Evolutionary conservation across 2,329 filamentous ascomycete genomes (phyloP).

Genomic region (Hypoxylon sp.): DNA sequence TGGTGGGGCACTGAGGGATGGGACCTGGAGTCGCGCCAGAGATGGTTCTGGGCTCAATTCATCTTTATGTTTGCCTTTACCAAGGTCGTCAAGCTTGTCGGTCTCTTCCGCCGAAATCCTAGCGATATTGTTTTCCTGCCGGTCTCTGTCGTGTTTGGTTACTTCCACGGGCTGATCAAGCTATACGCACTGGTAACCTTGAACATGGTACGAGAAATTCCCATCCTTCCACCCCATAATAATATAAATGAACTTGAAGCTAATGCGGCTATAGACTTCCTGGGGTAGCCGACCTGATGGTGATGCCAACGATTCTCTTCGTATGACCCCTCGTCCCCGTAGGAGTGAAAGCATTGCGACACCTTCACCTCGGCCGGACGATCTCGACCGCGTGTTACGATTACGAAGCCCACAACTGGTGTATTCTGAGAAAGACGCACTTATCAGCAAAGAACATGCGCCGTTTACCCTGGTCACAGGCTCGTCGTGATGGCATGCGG

Average conservation of each 20-base stretch:
- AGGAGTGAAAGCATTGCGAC: slow-evolving; percentile 50
- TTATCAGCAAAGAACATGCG: slow-evolving; percentile 30
- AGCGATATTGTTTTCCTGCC: slow-evolving; percentile 81
- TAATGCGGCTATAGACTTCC: slow-evolving; percentile 72
- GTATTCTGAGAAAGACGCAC: slow-evolving; percentile 40
- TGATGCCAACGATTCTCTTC: slow-evolving; percentile 80
- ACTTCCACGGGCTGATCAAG: slow-evolving; percentile 93
- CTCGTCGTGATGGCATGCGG: slow-evolving; percentile 22
- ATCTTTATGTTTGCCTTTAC: slow-evolving; percentile 82
- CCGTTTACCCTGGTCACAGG: slow-evolving; percentile 36
- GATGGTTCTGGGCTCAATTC: slow-evolving; percentile 68
- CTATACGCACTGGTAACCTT: slow-evolving; percentile 85
- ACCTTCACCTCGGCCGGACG: slow-evolving; percentile 45
- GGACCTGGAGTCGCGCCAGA: slow-evolving; percentile 60
- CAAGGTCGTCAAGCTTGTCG: slow-evolving; percentile 90
- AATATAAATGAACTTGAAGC: too few relatives aligned
- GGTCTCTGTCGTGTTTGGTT: slow-evolving; percentile 89
- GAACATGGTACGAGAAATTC: slow-evolving; percentile 70
- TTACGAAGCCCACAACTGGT: slow-evolving; percentile 19
- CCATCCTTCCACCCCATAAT: slow-evolving; percentile 3
- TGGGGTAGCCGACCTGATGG: slow-evolving; percentile 95
- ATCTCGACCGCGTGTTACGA: slow-evolving; percentile 40
- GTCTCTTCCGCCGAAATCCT: slow-evolving; percentile 85
- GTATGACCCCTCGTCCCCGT: slow-evolving; percentile 63
- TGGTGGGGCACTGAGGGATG: slow-evolving; percentile 73